Evolutionary conservation across 768 basidiomycete species (phyloP).

Genomic region (Lyophyllum decastes): DNA sequence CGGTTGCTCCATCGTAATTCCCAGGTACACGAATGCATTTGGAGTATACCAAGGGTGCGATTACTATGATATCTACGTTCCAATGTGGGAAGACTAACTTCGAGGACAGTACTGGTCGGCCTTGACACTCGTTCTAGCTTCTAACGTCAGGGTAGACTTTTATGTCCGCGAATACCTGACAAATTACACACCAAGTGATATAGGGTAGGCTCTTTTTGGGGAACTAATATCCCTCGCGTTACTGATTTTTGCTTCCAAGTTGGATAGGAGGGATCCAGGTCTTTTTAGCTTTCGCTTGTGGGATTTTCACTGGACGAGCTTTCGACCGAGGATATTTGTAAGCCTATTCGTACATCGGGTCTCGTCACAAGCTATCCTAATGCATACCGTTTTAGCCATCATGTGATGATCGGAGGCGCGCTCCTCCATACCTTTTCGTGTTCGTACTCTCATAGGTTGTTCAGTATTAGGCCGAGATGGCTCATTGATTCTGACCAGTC

Average conservation of each 20-base stretch:
- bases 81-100: neutral
- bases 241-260: no score
- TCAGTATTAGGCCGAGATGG: neutral
- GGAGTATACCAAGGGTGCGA: slow-evolving; percentile 23
- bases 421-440: slow-evolving; percentile 14
- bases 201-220: slow-evolving; percentile 13
- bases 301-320: slow-evolving; percentile 25
- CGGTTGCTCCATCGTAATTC: neutral
- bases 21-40: slow-evolving; percentile 19
- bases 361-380: no score
- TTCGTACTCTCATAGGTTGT: neutral
- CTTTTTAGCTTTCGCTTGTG: slow-evolving; percentile 26
- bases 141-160: slow-evolving; percentile 6
- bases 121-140: neutral
- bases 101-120: neutral
- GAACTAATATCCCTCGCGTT: no score
- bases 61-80: no score
- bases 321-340: slow-evolving; percentile 32
- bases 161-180: slow-evolving; percentile 25
- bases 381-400: no score
- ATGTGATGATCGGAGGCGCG: slow-evolving; percentile 19
- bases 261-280: slow-evolving; percentile 58
- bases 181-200: slow-evolving; percentile 18
- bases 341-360: neutral
- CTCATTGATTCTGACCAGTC: neutral